Conservation (phyloP, 2,329 filamentous ascomycete species). For the Westerdykella aurantiaca region DNA sequence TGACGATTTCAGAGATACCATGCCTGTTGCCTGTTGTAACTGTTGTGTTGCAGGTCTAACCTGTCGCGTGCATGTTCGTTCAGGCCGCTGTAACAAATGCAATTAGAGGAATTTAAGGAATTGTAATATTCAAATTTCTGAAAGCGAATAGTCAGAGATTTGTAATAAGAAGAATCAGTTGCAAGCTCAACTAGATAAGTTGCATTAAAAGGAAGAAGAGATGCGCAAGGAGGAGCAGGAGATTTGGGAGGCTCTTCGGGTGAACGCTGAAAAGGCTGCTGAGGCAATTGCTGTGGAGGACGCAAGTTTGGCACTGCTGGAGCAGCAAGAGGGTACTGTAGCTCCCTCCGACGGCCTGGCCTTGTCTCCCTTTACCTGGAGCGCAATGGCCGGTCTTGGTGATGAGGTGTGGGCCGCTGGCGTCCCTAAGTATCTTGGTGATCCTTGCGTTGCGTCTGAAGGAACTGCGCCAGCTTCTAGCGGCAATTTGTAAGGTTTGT, state of each 20-base stretch:
- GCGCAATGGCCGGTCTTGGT: background rate
- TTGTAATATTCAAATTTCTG: no score
- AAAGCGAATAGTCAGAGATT: no score
- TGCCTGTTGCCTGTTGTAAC: background rate
- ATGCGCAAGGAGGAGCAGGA: background rate
- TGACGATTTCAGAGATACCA: background rate
- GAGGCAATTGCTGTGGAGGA: background rate
- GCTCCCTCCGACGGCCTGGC: background rate
- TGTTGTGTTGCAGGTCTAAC: background rate
- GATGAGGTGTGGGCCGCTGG: background rate
- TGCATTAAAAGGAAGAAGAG: background rate
- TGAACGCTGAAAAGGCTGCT: background rate
- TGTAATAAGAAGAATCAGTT: no score
- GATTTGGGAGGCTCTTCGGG: background rate
- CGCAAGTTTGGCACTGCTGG: background rate
- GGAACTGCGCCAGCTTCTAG: background rate
- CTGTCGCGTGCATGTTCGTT: background rate
- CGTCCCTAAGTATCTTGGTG: background rate
- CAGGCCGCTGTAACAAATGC: background rate
- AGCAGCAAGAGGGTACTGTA: background rate
- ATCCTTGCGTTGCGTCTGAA: background rate
- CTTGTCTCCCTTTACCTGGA: background rate
- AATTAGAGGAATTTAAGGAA: no score
- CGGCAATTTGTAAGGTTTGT: background rate
- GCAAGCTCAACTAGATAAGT: no score